A percentile compares a stretch with the other conserved stretches of the same genome.
Evolutionary conservation across 805 yeast genomes (phyloP).

Genomic region (Maudiozyma pseudohumilis): DNA sequence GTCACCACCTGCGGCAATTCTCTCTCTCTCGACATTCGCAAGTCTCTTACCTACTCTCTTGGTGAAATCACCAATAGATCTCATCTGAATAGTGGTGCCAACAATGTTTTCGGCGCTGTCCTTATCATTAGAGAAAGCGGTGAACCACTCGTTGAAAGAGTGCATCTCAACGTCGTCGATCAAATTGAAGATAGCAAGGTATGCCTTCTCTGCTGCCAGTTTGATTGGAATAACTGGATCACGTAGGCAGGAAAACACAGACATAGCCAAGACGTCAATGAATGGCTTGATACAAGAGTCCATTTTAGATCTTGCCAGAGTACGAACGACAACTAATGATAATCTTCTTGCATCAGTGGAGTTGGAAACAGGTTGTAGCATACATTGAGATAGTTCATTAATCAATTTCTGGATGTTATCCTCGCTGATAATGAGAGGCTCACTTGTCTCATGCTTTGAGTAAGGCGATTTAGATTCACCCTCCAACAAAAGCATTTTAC

Average conservation of each 20-base stretch:
- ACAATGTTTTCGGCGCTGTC: conserved; percentile 29
- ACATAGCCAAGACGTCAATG: conserved; percentile 51
- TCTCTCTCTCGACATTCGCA: conserved; percentile 78
- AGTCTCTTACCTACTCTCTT: conserved; percentile 82
- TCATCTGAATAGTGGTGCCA: conserved; percentile 44
- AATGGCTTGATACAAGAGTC: conserved; percentile 41
- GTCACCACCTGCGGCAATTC: conserved; percentile 85
- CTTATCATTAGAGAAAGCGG: conserved; percentile 26
- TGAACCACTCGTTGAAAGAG: conserved; percentile 58
- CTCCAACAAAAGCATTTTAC: conserved; percentile 58
- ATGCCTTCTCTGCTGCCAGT: conserved; percentile 89
- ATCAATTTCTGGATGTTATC: conserved; percentile 37
- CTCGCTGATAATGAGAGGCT: conserved; percentile 34
- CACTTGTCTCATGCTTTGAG: conserved; percentile 19
- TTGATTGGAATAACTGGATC: conserved; percentile 87
- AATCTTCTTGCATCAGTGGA: conserved; percentile 74
- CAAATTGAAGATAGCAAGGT: conserved; percentile 57
- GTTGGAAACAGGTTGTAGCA: conserved; percentile 44
- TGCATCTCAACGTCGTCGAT: conserved; percentile 52
- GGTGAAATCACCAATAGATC: conserved; percentile 82
- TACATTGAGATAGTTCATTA: conserved; percentile 39
- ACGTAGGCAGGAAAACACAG: conserved; percentile 73
- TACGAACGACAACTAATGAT: conserved; percentile 64
- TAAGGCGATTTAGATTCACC: conserved; percentile 34
- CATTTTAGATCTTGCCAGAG: conserved; percentile 56